Conservation (phyloP, 2,329 filamentous ascomycete genomes). For the Sphaerulina populicola region DNA sequence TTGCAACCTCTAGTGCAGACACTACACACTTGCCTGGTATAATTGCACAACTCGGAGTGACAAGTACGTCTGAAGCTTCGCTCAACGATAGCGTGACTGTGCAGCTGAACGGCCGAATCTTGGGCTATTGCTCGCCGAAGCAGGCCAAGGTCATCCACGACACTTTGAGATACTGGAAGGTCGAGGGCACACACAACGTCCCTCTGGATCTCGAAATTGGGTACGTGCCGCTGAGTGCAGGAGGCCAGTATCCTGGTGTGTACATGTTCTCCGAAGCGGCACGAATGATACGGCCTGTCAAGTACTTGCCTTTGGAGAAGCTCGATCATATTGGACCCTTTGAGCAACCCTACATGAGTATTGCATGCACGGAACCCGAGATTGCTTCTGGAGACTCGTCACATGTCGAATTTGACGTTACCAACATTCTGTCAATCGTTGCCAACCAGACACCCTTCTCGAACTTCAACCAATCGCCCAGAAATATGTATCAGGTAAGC, state of each 20-base stretch:
- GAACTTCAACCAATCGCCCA: slow-evolving; percentile 94
- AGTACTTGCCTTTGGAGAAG: slow-evolving; percentile 79
- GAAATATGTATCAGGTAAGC: slow-evolving; percentile 74
- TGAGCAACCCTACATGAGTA: slow-evolving; percentile 97
- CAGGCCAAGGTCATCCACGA: slow-evolving; percentile 76
- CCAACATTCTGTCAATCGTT: slow-evolving; percentile 93
- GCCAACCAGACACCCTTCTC: slow-evolving; percentile 99
- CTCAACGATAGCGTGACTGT: slow-evolving; percentile 78
- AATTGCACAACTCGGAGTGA: slow-evolving; percentile 70
- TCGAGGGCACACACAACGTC: slow-evolving; percentile 71
- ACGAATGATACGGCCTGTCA: slow-evolving; percentile 83
- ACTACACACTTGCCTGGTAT: slow-evolving; percentile 65
- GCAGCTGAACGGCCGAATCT: slow-evolving; percentile 78
- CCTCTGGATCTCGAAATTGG: slow-evolving; percentile 84
- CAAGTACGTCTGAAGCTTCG: slow-evolving; percentile 65
- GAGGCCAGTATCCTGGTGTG: slow-evolving; percentile 91
- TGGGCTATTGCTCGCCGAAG: slow-evolving; percentile 82
- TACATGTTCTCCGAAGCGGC: slow-evolving; percentile 85
- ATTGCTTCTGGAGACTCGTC: slow-evolving; percentile 81
- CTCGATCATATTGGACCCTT: slow-evolving; percentile 84
- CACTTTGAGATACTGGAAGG: slow-evolving; percentile 90
- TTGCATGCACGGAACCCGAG: slow-evolving; percentile 82
- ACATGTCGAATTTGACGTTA: slow-evolving; percentile 88
- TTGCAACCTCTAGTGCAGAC: slow-evolving; percentile 68
- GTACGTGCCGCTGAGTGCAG: slow-evolving; percentile 75